These are phyloP conservation scores for Sporothrix humicola DNA, from an alignment of 2,329 filamentous ascomycete genomes.

Conservation along the genomic window DNA sequence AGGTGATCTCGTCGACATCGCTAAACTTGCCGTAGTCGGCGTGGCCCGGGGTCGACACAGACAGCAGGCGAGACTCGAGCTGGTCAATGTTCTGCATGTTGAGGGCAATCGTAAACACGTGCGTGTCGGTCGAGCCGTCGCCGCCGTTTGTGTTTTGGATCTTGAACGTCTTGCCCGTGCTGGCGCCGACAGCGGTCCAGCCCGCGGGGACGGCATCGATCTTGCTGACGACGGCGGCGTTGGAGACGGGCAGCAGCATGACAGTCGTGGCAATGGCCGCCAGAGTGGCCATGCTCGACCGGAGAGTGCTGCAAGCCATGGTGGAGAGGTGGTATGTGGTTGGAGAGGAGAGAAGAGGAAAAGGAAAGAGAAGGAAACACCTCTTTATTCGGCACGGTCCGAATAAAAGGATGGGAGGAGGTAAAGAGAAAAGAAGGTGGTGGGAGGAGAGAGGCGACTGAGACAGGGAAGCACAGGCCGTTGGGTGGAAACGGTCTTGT, in stretches of 20 bases:
- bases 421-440: background rate
- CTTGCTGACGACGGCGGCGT: slow-evolving; percentile 35
- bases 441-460: background rate
- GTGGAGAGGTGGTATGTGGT: background rate
- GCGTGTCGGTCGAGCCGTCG: slow-evolving; percentile 13
- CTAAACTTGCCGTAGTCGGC: slow-evolving; percentile 65
- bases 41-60: slow-evolving; percentile 65
- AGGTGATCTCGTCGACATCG: slow-evolving; percentile 61
- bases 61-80: slow-evolving; percentile 64
- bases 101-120: slow-evolving; percentile 41
- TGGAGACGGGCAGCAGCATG: slow-evolving; percentile 30
- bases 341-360: background rate
- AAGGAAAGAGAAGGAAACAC: background rate
- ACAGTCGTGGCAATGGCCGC: slow-evolving; percentile 22
- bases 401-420: background rate
- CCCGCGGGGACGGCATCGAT: slow-evolving; percentile 34
- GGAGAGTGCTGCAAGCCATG: slow-evolving; percentile 35
- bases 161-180: slow-evolving; percentile 16
- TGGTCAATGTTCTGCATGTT: slow-evolving; percentile 40
- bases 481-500: background rate
- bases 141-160: background rate
- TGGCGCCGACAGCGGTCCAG: slow-evolving; percentile 30
- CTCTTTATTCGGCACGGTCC: background rate
- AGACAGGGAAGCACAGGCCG: slow-evolving; percentile 5
- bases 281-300: slow-evolving; percentile 26